Conservation (phyloP, 2,329 filamentous ascomycete genomes). For the Orbilia blumenaviensis region DNA sequence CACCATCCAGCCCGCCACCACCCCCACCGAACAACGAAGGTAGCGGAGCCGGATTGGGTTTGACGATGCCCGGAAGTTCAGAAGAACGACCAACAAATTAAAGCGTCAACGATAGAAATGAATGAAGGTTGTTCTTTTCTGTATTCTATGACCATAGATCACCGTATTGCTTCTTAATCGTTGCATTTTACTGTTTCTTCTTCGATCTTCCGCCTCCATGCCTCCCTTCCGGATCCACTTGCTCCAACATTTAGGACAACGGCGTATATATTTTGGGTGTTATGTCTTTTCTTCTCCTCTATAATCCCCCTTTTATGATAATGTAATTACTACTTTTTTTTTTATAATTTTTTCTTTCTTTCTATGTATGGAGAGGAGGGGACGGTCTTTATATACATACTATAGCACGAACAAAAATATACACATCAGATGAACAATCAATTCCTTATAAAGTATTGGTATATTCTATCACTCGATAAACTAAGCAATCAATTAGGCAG, state of each 20-base stretch:
- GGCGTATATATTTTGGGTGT: constrained; percentile 5
- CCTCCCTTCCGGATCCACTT: not conserved
- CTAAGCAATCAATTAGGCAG: not conserved
- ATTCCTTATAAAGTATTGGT: too few species aligned
- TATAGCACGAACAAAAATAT: too few species aligned
- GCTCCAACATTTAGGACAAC: not conserved
- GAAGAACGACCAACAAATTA: not conserved
- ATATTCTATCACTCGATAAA: too few species aligned
- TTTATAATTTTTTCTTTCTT: too few species aligned
- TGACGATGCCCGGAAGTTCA: constrained; percentile 16
- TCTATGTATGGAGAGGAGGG: too few species aligned
- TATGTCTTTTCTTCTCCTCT: not conserved
- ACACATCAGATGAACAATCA: too few species aligned
- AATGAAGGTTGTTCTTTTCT: not conserved
- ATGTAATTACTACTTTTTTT: constrained; percentile 13
- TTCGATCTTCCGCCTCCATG: not conserved
- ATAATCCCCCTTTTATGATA: not conserved
- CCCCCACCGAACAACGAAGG: not conserved
- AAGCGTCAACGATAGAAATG: not conserved
- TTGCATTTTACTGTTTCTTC: not conserved
- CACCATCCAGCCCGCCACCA: not conserved
- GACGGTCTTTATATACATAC: not conserved
- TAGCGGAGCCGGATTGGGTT: constrained; percentile 18
- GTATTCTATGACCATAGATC: constrained; percentile 4
- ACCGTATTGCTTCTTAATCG: constrained; percentile 17